These are phyloP conservation scores for Solanum tarijense DNA, from an alignment of 257 asterid species.

Conservation along the genomic window DNA sequence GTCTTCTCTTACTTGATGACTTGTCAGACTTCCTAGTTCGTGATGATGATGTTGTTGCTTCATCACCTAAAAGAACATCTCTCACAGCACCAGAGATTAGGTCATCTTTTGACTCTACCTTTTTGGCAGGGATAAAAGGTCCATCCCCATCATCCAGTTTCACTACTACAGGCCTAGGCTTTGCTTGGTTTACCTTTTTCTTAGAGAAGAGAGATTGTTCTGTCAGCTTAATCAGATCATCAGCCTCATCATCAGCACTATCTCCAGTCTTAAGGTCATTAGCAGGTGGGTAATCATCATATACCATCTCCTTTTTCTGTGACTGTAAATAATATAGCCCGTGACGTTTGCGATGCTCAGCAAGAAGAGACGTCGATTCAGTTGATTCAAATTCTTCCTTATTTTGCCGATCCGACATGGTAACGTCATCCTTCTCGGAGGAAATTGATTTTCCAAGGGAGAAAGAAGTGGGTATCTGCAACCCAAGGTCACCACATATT, in stretches of 20 bases:
- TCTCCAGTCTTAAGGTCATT: slow-evolving; percentile 43
- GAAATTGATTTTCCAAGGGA: slow-evolving; percentile 41
- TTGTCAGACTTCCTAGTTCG: slow-evolving; percentile 21
- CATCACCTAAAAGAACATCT: slow-evolving; percentile 74
- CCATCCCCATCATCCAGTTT: slow-evolving; percentile 68
- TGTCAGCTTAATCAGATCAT: slow-evolving; percentile 64
- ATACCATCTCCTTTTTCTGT: slow-evolving; percentile 26
- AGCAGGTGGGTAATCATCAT: slow-evolving; percentile 66
- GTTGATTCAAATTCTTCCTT: slow-evolving; percentile 46
- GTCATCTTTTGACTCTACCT: slow-evolving; percentile 38
- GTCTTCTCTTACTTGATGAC: slow-evolving; percentile 40
- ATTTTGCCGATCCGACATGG: slow-evolving; percentile 16
- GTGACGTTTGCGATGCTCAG: slow-evolving; percentile 80
- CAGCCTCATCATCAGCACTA: slow-evolving; percentile 29
- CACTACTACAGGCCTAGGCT: slow-evolving; percentile 86
- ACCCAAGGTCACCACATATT: slow-evolving; percentile 49
- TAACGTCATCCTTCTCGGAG: slow-evolving; percentile 19
- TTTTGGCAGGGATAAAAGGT: slow-evolving; percentile 15
- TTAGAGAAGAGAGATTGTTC: slow-evolving; percentile 52
- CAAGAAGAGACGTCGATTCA: slow-evolving; percentile 70
- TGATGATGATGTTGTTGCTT: slow-evolving; percentile 54
- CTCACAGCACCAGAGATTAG: slow-evolving; percentile 70
- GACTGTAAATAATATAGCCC: slow-evolving; percentile 79
- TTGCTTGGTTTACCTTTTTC: slow-evolving; percentile 47
- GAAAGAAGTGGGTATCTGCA: slow-evolving; percentile 48